Conservation (phyloP, 495 filamentous ascomycete species). For the Penicillium fimorum region DNA sequence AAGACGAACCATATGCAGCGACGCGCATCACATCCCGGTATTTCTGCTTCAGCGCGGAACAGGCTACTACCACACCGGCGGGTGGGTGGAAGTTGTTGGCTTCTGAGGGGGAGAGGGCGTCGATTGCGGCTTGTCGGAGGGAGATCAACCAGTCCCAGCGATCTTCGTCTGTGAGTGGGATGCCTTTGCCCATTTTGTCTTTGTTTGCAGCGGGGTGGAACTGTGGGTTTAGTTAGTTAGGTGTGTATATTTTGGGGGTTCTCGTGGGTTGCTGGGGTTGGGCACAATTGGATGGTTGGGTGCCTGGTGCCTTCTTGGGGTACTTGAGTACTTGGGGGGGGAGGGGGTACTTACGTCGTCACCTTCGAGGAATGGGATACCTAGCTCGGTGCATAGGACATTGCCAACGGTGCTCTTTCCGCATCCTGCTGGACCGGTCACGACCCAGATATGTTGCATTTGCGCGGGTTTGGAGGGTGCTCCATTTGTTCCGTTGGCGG, state of each 20-base stretch:
- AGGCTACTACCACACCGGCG: slow-evolving; percentile 87
- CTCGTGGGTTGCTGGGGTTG: not conserved
- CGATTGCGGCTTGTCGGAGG: slow-evolving; percentile 77
- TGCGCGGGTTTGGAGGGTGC: slow-evolving; percentile 13
- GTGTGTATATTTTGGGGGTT: slow-evolving; percentile 8
- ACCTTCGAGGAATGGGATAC: slow-evolving; percentile 86
- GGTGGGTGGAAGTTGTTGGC: slow-evolving; percentile 46
- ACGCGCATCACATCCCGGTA: slow-evolving; percentile 97
- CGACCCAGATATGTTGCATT: slow-evolving; percentile 88
- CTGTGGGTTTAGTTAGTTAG: slow-evolving; percentile 45
- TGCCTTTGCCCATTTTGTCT: slow-evolving; percentile 87
- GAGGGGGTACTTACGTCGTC: slow-evolving; percentile 83
- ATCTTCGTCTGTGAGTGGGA: slow-evolving; percentile 89
- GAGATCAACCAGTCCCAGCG: slow-evolving; percentile 98
- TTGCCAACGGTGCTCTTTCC: slow-evolving; percentile 93
- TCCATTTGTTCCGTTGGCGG: slow-evolving; percentile 17
- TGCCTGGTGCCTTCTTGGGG: not conserved
- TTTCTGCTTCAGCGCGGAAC: slow-evolving; percentile 92
- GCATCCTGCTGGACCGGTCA: slow-evolving; percentile 95
- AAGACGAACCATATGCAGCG: slow-evolving; percentile 73
- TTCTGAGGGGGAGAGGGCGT: slow-evolving; percentile 54
- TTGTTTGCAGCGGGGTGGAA: slow-evolving; percentile 84
- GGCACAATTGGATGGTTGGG: not conserved
- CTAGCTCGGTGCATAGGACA: slow-evolving; percentile 66
- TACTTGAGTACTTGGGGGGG: not conserved